phyloP scores from a whole-genome alignment of 306 rosid genomes.

The Elaeagnus macrophylla region DNA sequence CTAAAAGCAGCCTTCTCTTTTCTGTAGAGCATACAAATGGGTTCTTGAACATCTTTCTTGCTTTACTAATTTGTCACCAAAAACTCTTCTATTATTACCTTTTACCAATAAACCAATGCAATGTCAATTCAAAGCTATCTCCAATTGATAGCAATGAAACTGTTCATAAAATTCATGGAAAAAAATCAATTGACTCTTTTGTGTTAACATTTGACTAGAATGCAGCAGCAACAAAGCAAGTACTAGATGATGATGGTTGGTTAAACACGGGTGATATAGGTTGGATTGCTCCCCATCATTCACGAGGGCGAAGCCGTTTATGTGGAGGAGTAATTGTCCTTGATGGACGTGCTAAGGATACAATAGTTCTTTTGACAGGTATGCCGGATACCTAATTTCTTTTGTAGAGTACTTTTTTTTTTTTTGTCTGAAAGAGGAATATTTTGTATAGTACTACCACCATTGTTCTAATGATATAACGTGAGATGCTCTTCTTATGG shows the following conservation, averaged over 20 bases:
- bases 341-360: conserved; percentile 93
- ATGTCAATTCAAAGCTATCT: conserved; percentile 19
- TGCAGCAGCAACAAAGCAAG: conserved; percentile 59
- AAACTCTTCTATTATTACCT: not conserved
- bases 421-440: no score
- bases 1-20: not conserved
- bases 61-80: not conserved
- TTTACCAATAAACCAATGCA: not conserved
- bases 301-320: conserved; percentile 56
- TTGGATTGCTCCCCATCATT: conserved; percentile 78
- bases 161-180: no score
- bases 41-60: no score
- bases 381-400: conserved; percentile 9
- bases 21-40: not conserved
- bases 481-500: not conserved
- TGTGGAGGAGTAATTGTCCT: conserved; percentile 70
- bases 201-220: conserved; percentile 38
- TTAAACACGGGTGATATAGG: conserved; percentile 84
- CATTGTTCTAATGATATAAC: not conserved
- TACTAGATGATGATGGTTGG: conserved; percentile 72
- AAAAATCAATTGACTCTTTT: not conserved
- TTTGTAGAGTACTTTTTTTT: not conserved
- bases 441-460: no score
- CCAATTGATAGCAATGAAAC: conserved; percentile 15
- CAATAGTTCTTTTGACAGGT: conserved; percentile 93